Base-by-base conservation (phyloP, 768 basidiomycete genomes). In the Auricularia sp. region DNA sequence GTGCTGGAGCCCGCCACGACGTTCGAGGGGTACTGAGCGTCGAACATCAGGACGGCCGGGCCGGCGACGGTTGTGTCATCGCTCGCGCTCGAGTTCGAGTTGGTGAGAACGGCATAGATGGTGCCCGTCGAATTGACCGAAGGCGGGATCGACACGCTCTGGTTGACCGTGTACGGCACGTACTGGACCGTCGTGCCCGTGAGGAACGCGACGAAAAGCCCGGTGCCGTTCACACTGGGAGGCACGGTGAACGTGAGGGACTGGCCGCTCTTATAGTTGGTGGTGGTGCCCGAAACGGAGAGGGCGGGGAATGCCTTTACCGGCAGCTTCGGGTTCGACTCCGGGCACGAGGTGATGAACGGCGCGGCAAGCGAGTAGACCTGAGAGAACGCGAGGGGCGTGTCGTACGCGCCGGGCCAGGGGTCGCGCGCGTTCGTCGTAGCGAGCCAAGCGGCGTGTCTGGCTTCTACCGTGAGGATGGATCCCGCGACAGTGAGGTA, bases 391-490 rank as follows among this genome's bases (percentile, higher is more conserved):
- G 73, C 69, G 29, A 83, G 73, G 3, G 80, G 76, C 1, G 77
- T 85, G 72, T 87, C 85, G 70, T 85, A 84, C 6, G 85, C 76
- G 3, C 80, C 79, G 63, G 80, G 82, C 86, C 86, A 88, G 1
- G 83, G 77, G 45, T 79, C 77, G 24, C 73, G 73, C 61, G 81
- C 76, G 66, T 76, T 73, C 11, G 47, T 51, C 14, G 82, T 78
- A 1, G 80, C 79, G 44, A 89, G 73, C 86, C 86, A 89, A 1
- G 80, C 76, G 21, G 84, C 79, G 65, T 89, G 87, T 37, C 86
- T 80, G 29, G 85, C 79, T 70, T 89, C 85, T 63, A 80, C 81
- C 13, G 83, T 75, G 56, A 85, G 78, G 67, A 88, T 82, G 62
- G 78, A 77, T 3, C 79, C 39, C 8, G 39, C 39, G 13, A 42